Conservation (phyloP, 805 yeast species). For the Starmerella bombi region DNA sequence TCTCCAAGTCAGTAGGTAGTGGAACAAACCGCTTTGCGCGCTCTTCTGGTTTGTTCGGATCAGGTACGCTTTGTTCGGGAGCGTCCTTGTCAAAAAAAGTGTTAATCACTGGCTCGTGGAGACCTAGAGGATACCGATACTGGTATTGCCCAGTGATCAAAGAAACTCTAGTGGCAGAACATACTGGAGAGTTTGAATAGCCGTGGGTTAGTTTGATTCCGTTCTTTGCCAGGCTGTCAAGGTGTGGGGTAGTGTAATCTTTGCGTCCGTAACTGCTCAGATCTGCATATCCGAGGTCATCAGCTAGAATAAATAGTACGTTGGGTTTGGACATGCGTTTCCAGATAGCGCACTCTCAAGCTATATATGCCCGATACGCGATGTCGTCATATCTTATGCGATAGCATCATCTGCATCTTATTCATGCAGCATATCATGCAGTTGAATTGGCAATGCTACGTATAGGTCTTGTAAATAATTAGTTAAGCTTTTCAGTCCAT, state of each 20-base stretch:
- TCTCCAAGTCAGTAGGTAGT: constrained; percentile 15
- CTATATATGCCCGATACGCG: too few species aligned
- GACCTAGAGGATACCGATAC: constrained; percentile 27
- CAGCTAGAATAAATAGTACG: constrained; percentile 44
- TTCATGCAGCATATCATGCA: too few species aligned
- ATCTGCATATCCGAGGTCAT: constrained; percentile 50
- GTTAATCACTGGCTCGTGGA: constrained; percentile 18
- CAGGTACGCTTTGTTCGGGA: too few species aligned
- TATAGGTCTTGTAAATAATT: not conserved
- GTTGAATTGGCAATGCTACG: not conserved
- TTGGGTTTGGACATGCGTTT: constrained; percentile 32
- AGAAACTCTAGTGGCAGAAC: constrained; percentile 54
- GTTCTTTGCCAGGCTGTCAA: constrained; percentile 32
- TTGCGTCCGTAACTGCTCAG: constrained; percentile 39
- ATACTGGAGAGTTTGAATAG: constrained; percentile 53
- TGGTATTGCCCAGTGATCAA: constrained; percentile 48
- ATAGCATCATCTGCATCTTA: too few species aligned
- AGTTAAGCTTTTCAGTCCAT: constrained; percentile 1
- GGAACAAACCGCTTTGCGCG: constrained; percentile 12
- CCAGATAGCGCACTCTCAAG: too few species aligned
- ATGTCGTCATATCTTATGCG: too few species aligned
- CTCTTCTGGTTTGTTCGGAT: constrained; percentile 6
- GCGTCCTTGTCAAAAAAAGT: not conserved
- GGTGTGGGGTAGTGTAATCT: constrained; percentile 44
- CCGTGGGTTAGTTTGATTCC: constrained; percentile 45